These are phyloP conservation scores for Digitaria exilis DNA, from an alignment of 202 grass and related monocot species.

Conservation along the genomic window DNA sequence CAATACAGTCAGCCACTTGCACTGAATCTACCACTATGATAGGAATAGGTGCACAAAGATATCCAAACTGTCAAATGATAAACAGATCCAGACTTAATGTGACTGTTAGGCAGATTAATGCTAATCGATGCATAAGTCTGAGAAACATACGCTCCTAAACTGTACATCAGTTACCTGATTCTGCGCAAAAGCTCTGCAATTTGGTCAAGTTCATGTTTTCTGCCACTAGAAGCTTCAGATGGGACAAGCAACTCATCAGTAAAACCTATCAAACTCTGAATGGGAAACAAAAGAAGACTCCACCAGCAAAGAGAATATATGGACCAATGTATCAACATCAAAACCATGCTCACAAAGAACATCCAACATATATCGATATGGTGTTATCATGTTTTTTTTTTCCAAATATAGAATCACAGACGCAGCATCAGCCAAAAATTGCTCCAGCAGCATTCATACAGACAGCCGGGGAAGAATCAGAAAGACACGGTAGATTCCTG, in stretches of 20 bases:
- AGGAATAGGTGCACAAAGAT: slow-evolving; percentile 23
- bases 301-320: slow-evolving; percentile 28
- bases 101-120: slow-evolving; percentile 12
- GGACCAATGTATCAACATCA: slow-evolving; percentile 20
- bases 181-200: slow-evolving; percentile 19
- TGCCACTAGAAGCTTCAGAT: slow-evolving; percentile 20
- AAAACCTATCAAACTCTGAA: slow-evolving; percentile 16
- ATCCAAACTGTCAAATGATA: slow-evolving; percentile 6
- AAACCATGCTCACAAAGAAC: slow-evolving; percentile 9
- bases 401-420: slow-evolving; percentile 28
- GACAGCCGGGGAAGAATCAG: slow-evolving; percentile 19
- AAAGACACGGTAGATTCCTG: slow-evolving; percentile 41
- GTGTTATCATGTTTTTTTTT: slow-evolving; percentile 38
- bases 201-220: not conserved
- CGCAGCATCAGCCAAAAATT: slow-evolving; percentile 20
- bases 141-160: not conserved
- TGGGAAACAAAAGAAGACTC: slow-evolving; percentile 28
- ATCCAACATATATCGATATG: slow-evolving; percentile 34
- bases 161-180: slow-evolving; percentile 34
- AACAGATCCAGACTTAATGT: slow-evolving; percentile 5
- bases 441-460: slow-evolving; percentile 27
- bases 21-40: not conserved
- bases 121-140: not conserved
- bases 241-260: slow-evolving; percentile 20
- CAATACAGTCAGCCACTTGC: not conserved